Base-by-base conservation (phyloP, 179 eudicot species). In the Camellia oleifera region DNA sequence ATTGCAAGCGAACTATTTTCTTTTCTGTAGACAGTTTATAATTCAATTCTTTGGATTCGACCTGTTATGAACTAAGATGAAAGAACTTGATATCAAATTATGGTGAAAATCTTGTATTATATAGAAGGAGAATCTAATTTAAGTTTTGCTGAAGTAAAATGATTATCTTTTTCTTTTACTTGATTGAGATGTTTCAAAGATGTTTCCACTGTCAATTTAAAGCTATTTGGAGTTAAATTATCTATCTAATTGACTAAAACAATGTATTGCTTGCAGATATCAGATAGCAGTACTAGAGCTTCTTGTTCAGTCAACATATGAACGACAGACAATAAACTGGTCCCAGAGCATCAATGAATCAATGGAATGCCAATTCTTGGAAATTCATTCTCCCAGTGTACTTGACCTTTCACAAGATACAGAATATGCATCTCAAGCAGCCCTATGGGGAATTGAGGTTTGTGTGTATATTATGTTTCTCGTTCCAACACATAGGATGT, bases 391-490 rank as follows among this genome's bases (percentile, higher is more conserved):
- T 82, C 99, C 99, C 14, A 83, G 75, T 73, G 97, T 90, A 46
- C 83, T 92, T 70, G 97, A 96, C 77, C 97, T 96, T 88, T 92
- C 95, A 70, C 72, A 89, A 86, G 88, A 89, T 81, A 82, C 89
- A 72, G 97, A 96, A 77, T 91, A 94, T 85, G 99, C 98, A 75
- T 91, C 97, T 77, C 90, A 94, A 90, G 99, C 99, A 74, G 99
- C 97, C 81, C 77, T 96, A 74, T 96, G 98, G 99, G 99, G 99
- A 80, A 86, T 96, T 40, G 95, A 96, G 97, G 99, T 96, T 81
- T 62, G 91, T 76, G 48, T 62, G 40, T 75, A 66, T 14, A 20
- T 9, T 74, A 18, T 75, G 61, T 40, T 78, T 58, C 62, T 61
- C 20, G 3, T 74, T 54, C 50, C 14, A 52, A 58, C 44, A 23